Evolutionary conservation across 2,329 filamentous ascomycete species (phyloP), one percentile per base, ranked within the genome.

Genomic region (Pyricularia pennisetigena): DNA sequence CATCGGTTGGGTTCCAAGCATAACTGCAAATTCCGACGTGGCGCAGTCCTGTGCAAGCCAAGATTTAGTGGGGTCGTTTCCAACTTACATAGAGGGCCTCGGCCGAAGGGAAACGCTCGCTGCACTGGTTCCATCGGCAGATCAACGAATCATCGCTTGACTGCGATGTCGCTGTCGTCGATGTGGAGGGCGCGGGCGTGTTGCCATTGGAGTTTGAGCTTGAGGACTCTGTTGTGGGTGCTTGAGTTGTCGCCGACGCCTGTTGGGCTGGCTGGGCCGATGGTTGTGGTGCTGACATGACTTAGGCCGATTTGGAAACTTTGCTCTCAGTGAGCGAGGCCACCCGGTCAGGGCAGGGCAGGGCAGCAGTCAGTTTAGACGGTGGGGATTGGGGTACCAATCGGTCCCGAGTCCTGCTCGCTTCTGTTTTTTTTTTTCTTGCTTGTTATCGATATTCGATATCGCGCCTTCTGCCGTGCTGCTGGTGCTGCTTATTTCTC

Each of bases 71-170:
- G 59, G 59, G 28, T 10, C 12, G 59, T 26, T 29, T 14, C 23
- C 23, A 29, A 79, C 85, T 78, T 81, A 88, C 86, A 75, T 89
- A 89, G 72, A 89, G 84, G 69, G 79, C 78, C 76, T 88, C 86
- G 16, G 86, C 82, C 9, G 79, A 82, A 63, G 77, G 78, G 73
- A 88, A 89, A 72, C 85, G 86, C 73, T 87, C 83, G 73, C 81
- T 82, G 74, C 86, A 89, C 67, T 80, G 78, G 70, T 82, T 82
- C 86, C 86, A 89, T 72, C 85, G 84, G 76, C 86, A 89, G 68
- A 82, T 81, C 41, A 89, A 82, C 73, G 83, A 85, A 71, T 88
- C 86, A 35, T 85, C 82, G 7, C 77, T 78, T 68, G 80, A 79
- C 72, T 82, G 79, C 10, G 82, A 80, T 7, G 79, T 79, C 68